Base-by-base conservation (phyloP, 371 early-diverging fungal genomes). In the Mucor mucedo region DNA sequence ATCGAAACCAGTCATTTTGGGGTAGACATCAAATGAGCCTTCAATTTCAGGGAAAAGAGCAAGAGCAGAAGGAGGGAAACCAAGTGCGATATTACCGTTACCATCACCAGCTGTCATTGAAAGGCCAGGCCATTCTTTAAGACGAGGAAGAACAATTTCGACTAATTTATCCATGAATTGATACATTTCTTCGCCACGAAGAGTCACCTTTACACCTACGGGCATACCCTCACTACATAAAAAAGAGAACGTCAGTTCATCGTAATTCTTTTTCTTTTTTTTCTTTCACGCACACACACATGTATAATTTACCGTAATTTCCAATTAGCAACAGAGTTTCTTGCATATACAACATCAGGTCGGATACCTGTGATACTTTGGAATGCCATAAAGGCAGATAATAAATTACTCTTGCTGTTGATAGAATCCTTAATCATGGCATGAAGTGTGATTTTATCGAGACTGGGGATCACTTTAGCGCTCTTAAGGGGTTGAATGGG, bases 41-140 rank as follows among this genome's bases (percentile, higher is more conserved):
- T 97, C 98, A 65, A 97, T 93, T 82, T 98, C 97, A 6, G 97
- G 97, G 86, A 97, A 98, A 54, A 98, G 79, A 30, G 93, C 93
- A 39, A 93, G 81, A 8, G 89, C 93, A 38, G 92, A 89, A 11
- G 92, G 83, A 30, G 89, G 90, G 65, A 98, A 88, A 13, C 94
- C 92, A 62, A 96, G 75, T 11, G 90, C 89, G 65, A 96, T 85
- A 70, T 89, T 90, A 40, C 96, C 97, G 49, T 88, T 85, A 47
- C 90, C 89, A 67, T 94, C 93, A 60, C 95, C 95, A 32, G 88
- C 79, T 63, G 82, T 86, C 74, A 85, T 83, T 5, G 82, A 77
- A 35, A 96, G 66, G 2, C 96, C 97, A 44, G 85, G 81, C 90
- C 93, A 98, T 77, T 97, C 97, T 63, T 94, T 93, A 62, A 97